phyloP scores from a whole-genome alignment of 805 yeast genomes.

The Metschnikowia similis region DNA sequence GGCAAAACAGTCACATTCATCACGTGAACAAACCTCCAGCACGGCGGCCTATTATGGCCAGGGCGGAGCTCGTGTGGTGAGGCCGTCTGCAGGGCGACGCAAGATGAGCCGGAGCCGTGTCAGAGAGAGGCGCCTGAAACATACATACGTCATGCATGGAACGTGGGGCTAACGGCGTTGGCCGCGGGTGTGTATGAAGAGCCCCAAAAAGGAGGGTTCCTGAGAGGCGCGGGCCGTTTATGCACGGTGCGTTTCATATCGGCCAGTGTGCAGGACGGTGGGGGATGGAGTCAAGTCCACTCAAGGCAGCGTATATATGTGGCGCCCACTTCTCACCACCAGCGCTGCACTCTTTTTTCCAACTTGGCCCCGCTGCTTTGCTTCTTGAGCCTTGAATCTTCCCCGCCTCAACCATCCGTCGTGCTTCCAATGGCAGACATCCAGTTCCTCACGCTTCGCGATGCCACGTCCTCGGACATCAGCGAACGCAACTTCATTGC shows the following conservation, averaged over 20 bases:
- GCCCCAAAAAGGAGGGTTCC: neutral
- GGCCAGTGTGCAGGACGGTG: neutral
- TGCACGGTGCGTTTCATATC: neutral
- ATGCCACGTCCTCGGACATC: conserved; percentile 18
- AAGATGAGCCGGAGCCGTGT: neutral
- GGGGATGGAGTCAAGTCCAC: neutral
- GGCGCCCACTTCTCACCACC: neutral
- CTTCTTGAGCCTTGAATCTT: neutral
- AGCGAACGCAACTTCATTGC: conserved; percentile 56
- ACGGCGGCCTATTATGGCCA: too few relatives aligned
- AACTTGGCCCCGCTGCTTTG: neutral
- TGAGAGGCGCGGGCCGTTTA: neutral
- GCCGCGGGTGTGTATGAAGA: neutral
- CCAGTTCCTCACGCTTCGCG: conserved; percentile 1
- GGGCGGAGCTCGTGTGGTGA: neutral
- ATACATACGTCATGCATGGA: neutral
- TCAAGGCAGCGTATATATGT: neutral
- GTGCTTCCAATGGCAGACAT: neutral
- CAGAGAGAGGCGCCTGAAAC: neutral
- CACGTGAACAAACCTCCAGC: too few relatives aligned
- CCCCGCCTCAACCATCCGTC: neutral
- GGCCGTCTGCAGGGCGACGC: neutral
- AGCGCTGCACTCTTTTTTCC: neutral
- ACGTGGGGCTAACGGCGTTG: neutral
- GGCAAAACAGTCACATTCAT: too few relatives aligned